A percentile compares a stretch with the other conserved stretches of the same genome.
These are phyloP conservation scores for Penicillium hesseltinei DNA, from an alignment of 2,329 filamentous ascomycete species.

Conservation along the genomic window DNA sequence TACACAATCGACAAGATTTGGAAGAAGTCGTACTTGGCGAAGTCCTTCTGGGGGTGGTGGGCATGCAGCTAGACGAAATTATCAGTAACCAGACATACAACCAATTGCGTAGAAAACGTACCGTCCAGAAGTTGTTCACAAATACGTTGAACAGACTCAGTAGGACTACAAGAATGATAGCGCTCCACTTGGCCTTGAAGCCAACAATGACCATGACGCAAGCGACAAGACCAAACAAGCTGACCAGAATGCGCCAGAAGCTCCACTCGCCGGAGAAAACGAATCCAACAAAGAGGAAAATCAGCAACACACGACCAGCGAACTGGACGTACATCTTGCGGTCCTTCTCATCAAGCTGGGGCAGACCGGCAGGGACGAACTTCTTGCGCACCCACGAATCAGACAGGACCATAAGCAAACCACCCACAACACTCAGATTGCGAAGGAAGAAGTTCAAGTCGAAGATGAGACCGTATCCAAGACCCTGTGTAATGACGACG, in stretches of 20 bases:
- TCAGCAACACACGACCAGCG: conserved; percentile 88
- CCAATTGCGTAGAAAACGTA: conserved; percentile 51
- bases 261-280: conserved; percentile 94
- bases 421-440: conserved; percentile 95
- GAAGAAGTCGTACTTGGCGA: conserved; percentile 99
- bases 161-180: conserved; percentile 89
- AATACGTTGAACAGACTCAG: conserved; percentile 94
- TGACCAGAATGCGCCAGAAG: conserved; percentile 81
- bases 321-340: conserved; percentile 99
- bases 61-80: conserved; percentile 71
- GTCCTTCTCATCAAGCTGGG: conserved; percentile 96
- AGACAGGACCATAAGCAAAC: conserved; percentile 94
- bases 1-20: conserved; percentile 97
- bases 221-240: conserved; percentile 78
- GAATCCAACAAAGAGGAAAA: conserved; percentile 97
- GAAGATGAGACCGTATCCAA: conserved; percentile 97
- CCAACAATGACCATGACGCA: conserved; percentile 99
- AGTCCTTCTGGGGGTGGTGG: conserved; percentile 98
- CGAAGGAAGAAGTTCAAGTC: conserved; percentile 99
- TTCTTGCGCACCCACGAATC: conserved; percentile 98
- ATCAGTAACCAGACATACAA: conserved; percentile 16
- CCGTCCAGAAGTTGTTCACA: conserved; percentile 99
- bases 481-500: conserved; percentile 87
- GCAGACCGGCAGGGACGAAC: conserved; percentile 92
- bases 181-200: conserved; percentile 99